Percentiles rank a stretch among this genome's conserved stretches.
Conservation (phyloP, 2,329 filamentous ascomycete species). For the Venturia asperata region DNA sequence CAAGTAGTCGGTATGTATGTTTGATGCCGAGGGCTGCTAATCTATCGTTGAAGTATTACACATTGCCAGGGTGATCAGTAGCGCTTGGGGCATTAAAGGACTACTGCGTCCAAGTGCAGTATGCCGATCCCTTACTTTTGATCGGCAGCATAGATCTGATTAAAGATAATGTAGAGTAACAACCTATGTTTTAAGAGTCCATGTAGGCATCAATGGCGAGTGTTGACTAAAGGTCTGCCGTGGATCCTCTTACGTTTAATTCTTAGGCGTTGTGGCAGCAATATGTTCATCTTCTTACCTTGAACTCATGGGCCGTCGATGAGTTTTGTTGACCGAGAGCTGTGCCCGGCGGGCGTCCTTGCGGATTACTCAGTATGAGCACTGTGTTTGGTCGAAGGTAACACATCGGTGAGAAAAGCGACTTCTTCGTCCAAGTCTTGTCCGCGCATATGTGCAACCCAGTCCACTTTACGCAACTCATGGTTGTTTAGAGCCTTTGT, state of each 20-base stretch:
- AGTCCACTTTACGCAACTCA: not conserved
- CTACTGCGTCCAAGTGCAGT: not conserved
- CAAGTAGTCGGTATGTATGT: not conserved
- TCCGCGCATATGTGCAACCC: not conserved
- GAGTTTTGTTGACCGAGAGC: not conserved
- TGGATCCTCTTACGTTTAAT: not conserved
- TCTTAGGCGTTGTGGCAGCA: too few species aligned
- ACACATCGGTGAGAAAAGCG: not conserved
- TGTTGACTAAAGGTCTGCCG: not conserved
- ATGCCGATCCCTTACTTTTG: not conserved
- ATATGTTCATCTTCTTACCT: too few species aligned
- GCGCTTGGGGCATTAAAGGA: not conserved
- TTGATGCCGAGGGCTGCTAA: not conserved
- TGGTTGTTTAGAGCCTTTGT: not conserved
- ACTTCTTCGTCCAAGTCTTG: not conserved
- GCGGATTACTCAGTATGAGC: too few species aligned
- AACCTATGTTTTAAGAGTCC: not conserved
- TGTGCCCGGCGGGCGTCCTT: not conserved
- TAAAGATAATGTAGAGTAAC: not conserved
- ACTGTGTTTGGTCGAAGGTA: not conserved
- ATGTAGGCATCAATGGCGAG: not conserved
- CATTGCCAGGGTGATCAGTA: not conserved
- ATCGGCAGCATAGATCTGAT: not conserved
- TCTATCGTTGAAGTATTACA: not conserved
- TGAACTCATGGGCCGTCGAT: not conserved